Base-by-base conservation (phyloP, 257 asterid genomes). In the Solanum raphanifolium region DNA sequence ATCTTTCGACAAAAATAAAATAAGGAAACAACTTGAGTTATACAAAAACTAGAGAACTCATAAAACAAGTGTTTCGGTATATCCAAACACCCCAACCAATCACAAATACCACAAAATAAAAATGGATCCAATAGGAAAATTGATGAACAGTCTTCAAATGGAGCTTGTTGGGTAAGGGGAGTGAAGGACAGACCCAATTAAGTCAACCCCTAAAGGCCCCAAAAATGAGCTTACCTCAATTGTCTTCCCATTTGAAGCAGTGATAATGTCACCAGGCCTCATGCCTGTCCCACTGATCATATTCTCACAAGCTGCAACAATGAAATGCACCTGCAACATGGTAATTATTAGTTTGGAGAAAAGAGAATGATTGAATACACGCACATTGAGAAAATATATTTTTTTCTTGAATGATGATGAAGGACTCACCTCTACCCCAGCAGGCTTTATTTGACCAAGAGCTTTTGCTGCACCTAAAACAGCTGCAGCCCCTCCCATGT, bases 401-500 rank as follows among this genome's bases (percentile, higher is more conserved):
- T 52, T 39, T 29, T 39, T 73, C 79, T 66, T 34, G 72, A 91
- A 74, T 86, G 43, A 34, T 39, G 52, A 83, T 31, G 86, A 84
- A 83, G 31, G 68, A 79, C 48, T 41, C 71, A 95, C 99, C 98
- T 97, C 99, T n/a, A 96, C 99, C 88, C 99, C 98, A 83, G 95
- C 90, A 79, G 99, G 99, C 92, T 93, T 97, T 91, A 97, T 93
- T 91, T 96, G 98, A 60, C 93, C 99, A 41, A 97, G 95, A 84
- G 99, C 99, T 92, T 96, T 96, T 60, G 99, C 99, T 31, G 99
- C 99, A 84, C 99, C 99, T 31, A 97, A 87, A 11, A 97, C 99
- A 23, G 98, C 99, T 39, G 98, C 99, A 36, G 99, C 94, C 88
- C 99, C 99, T 62, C 98, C 99, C 99, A 97, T 96, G 90, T 97